phyloP scores from a whole-genome alignment of 2,329 filamentous ascomycete species.

The Fusarium hainanense region DNA sequence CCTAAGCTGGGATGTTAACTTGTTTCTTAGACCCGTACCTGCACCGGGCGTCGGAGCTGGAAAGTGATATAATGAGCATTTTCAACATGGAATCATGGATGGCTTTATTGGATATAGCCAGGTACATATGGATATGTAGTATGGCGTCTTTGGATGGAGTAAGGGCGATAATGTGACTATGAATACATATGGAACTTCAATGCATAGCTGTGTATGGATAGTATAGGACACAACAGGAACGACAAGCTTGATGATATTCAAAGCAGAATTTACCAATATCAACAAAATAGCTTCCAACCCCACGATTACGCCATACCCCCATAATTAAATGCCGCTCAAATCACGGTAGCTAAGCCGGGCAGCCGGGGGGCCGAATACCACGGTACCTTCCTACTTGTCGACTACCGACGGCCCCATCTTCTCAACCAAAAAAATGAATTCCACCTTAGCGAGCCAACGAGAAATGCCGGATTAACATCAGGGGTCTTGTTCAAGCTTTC shows the following conservation, averaged over 20 bases:
- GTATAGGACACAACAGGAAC: background rate
- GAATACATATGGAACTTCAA: conserved; percentile 14
- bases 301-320: conserved; percentile 29
- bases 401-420: conserved; percentile 6
- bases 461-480: conserved; percentile 40
- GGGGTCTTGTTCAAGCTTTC: conserved; percentile 20
- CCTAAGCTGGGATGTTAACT: conserved; percentile 26
- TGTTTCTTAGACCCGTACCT: background rate
- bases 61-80: conserved; percentile 13
- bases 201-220: background rate
- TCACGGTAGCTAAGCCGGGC: conserved; percentile 21
- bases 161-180: conserved; percentile 26
- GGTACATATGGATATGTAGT: conserved; percentile 16
- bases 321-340: conserved; percentile 23
- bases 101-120: conserved; percentile 3
- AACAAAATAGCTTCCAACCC: conserved; percentile 20
- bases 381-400: background rate
- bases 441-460: conserved; percentile 39
- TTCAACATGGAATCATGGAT: background rate
- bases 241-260: background rate
- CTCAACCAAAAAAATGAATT: conserved; percentile 30
- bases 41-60: background rate
- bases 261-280: background rate
- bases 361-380: conserved; percentile 24
- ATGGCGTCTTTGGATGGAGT: conserved; percentile 23